Evolutionary conservation across 306 rosid genomes (phyloP).

Genomic region (Trifolium dubium): DNA sequence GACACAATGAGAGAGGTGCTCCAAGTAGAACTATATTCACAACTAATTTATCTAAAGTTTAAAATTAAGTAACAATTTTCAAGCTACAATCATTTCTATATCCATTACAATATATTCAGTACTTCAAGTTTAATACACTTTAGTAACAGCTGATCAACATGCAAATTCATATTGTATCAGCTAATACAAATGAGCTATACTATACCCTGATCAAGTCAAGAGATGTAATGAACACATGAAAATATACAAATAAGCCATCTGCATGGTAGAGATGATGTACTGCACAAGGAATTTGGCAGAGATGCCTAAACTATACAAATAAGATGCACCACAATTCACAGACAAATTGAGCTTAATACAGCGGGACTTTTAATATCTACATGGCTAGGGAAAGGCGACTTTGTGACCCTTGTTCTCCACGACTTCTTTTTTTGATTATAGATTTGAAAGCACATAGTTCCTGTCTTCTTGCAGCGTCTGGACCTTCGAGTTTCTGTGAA

Average conservation of each 20-base stretch:
- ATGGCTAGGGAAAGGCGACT: constrained; percentile 63
- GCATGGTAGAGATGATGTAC: constrained; percentile 21
- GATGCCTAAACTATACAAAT: constrained; percentile 38
- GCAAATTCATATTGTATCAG: constrained; percentile 26
- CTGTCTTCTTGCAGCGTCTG: constrained; percentile 60
- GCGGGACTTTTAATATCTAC: constrained; percentile 60
- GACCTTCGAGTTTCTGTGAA: constrained; percentile 52
- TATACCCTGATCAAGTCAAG: constrained; percentile 30
- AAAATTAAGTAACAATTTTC: constrained; percentile 14
- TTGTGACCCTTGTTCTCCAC: constrained; percentile 69
- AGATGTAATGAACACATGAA: constrained; percentile 30
- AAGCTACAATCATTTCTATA: constrained; percentile 20
- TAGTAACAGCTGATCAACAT: constrained; percentile 33
- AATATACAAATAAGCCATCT: constrained; percentile 40
- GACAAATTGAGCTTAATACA: constrained; percentile 65
- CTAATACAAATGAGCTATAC: constrained; percentile 23
- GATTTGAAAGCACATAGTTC: constrained; percentile 71
- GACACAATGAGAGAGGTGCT: neutral
- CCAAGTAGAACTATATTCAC: constrained; percentile 2
- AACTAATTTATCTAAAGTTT: neutral
- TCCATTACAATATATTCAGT: constrained; percentile 28
- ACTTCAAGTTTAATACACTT: constrained; percentile 33
- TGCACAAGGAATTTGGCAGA: constrained; percentile 42
- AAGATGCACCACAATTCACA: constrained; percentile 49
- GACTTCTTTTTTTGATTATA: constrained; percentile 74